Evolutionary conservation across 768 basidiomycete genomes (phyloP).

Genomic region (Boletus barrowsii): DNA sequence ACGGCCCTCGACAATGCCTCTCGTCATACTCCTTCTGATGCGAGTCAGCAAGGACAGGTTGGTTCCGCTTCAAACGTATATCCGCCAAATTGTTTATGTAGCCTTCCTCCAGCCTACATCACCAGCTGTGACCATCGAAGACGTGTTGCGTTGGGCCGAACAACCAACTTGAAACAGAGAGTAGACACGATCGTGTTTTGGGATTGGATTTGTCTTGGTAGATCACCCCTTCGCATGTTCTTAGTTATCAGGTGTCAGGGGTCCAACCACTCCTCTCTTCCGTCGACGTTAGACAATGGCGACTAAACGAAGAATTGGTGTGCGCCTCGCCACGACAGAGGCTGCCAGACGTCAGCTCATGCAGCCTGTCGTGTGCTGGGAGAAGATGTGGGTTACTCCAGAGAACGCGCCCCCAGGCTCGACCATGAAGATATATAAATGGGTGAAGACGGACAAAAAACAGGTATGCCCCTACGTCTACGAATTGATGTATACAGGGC

Average conservation of each 20-base stretch:
- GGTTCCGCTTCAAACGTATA: neutral
- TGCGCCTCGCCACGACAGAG: constrained; percentile 73
- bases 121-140: constrained; percentile 27
- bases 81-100: neutral
- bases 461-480: constrained; percentile 49
- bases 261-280: constrained; percentile 8
- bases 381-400: constrained; percentile 67
- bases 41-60: constrained; percentile 17
- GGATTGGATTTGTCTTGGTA: neutral
- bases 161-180: constrained; percentile 30
- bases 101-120: constrained; percentile 7
- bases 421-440: constrained; percentile 65
- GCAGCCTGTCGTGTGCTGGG: constrained; percentile 88
- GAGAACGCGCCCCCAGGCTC: constrained; percentile 55
- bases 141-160: constrained; percentile 60
- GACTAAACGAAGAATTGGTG: constrained; percentile 71
- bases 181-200: neutral
- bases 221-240: neutral
- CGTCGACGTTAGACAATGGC: constrained; percentile 45
- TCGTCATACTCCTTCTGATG: neutral
- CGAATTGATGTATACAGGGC: neutral
- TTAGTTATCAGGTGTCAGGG: constrained; percentile 8
- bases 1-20: constrained; percentile 14
- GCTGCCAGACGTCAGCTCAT: constrained; percentile 81
- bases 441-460: constrained; percentile 76